phyloP scores from a whole-genome alignment of 306 rosid genomes.

The Citrullus mucosospermus region DNA sequence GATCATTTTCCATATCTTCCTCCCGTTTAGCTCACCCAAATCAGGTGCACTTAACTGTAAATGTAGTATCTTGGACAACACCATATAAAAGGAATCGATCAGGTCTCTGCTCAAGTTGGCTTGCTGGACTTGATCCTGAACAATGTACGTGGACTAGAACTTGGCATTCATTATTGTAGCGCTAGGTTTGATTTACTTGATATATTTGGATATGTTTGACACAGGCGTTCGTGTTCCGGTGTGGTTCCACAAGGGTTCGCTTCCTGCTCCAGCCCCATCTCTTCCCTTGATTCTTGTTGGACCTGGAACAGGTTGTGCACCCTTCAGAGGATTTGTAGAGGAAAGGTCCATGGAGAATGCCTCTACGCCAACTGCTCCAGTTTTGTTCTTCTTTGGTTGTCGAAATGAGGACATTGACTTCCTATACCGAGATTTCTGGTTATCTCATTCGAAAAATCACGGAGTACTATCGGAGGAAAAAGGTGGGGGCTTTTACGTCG shows the following conservation, averaged over 20 bases:
- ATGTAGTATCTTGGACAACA: conserved; percentile 65
- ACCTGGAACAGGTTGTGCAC: conserved; percentile 95
- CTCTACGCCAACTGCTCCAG: conserved; percentile 45
- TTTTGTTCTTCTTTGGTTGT: conserved; percentile 80
- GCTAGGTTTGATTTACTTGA: neutral
- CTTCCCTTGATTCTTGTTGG: conserved; percentile 83
- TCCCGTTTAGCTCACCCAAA: conserved; percentile 52
- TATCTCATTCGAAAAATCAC: conserved; percentile 31
- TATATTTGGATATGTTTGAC: neutral
- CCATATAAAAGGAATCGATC: conserved; percentile 62
- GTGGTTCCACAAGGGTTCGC: conserved; percentile 78
- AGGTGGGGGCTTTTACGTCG: conserved; percentile 76
- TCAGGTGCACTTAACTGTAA: conserved; percentile 83
- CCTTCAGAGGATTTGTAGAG: conserved; percentile 73
- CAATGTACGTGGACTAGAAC: conserved; percentile 28
- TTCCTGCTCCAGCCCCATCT: conserved; percentile 60
- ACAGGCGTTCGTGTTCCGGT: conserved; percentile 47
- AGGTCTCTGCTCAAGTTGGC: conserved; percentile 88
- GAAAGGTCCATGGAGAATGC: conserved; percentile 62
- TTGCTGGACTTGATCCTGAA: conserved; percentile 52
- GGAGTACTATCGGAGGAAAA: conserved; percentile 71
- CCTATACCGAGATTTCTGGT: conserved; percentile 70
- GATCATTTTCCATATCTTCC: conserved; percentile 83
- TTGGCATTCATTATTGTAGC: neutral
- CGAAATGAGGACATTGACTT: conserved; percentile 56